phyloP scores from a whole-genome alignment of 2,329 filamentous ascomycete species.

The Tolypocladium paradoxum region DNA sequence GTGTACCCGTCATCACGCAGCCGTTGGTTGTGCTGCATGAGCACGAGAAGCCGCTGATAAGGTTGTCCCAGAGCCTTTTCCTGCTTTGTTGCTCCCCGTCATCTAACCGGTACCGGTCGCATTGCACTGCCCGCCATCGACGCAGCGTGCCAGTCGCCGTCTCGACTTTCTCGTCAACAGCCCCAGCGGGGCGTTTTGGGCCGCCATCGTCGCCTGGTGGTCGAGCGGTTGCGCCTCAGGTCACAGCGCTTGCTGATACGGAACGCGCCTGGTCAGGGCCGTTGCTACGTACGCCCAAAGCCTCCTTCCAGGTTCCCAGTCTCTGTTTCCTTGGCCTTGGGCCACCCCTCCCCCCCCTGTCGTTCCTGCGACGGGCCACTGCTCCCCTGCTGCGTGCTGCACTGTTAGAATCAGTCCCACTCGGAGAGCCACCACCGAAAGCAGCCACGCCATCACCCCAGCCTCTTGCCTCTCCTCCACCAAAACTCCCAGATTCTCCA shows the following conservation, averaged over 20 bases:
- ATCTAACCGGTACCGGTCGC: background rate
- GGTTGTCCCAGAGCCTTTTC: background rate
- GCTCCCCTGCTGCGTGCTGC: conserved; percentile 1
- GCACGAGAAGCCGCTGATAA: background rate
- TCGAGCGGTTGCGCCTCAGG: background rate
- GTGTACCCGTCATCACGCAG: background rate
- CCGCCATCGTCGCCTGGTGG: background rate
- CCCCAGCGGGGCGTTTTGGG: background rate
- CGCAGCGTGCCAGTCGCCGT: background rate
- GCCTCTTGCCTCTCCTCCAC: conserved; percentile 5
- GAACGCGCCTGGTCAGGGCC: background rate
- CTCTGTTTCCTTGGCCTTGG: background rate
- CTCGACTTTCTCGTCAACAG: background rate
- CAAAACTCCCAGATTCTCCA: conserved; percentile 14
- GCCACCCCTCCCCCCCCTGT: conserved; percentile 1
- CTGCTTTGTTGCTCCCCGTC: background rate
- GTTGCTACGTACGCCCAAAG: background rate
- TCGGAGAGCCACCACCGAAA: background rate
- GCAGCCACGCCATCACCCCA: conserved; percentile 1
- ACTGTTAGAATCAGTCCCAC: background rate
- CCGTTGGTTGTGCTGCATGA: background rate
- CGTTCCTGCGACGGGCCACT: conserved; percentile 4
- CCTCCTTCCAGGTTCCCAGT: background rate
- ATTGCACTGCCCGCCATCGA: background rate
- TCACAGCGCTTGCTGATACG: background rate